Evolutionary conservation across 768 basidiomycete genomes (phyloP).

Genomic region (Suillus placidus): DNA sequence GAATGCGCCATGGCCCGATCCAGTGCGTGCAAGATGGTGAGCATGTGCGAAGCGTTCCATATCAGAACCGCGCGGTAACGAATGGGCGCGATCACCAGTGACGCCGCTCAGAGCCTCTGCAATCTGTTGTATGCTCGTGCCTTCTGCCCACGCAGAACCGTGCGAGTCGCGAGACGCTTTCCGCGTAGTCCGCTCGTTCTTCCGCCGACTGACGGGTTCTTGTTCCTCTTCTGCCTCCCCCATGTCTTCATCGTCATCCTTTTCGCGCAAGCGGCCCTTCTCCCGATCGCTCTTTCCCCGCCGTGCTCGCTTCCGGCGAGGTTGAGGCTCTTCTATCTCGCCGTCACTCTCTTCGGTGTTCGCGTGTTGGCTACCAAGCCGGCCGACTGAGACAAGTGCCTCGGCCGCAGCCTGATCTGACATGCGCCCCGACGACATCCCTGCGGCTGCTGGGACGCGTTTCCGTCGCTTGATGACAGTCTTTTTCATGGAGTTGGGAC

Average conservation of each 20-base stretch:
- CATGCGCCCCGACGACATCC: conserved; percentile 52
- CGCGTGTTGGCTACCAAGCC: conserved; percentile 41
- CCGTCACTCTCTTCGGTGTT: conserved; percentile 47
- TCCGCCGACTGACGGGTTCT: conserved; percentile 23
- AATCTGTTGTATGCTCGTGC: conserved; percentile 37
- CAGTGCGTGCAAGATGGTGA: conserved; percentile 38
- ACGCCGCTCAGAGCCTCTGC: conserved; percentile 31
- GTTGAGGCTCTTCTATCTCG: conserved; percentile 46
- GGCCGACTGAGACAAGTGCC: conserved; percentile 82
- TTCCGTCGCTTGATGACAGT: conserved; percentile 98
- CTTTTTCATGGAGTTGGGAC: conserved; percentile 99
- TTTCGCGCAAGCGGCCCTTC: conserved; percentile 38
- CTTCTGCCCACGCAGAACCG: conserved; percentile 37
- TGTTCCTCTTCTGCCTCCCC: conserved; percentile 42
- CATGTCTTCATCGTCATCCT: conserved; percentile 53
- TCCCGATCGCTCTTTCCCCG: conserved; percentile 40
- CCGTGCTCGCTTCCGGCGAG: conserved; percentile 61
- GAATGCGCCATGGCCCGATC: conserved; percentile 38
- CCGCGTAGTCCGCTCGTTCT: conserved; percentile 37
- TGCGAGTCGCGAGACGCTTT: conserved; percentile 40
- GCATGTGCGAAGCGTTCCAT: conserved; percentile 34
- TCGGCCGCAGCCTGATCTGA: conserved; percentile 90
- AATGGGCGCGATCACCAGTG: conserved; percentile 36
- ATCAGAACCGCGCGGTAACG: conserved; percentile 32
- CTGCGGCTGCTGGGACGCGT: conserved; percentile 86